Conservation (phyloP, 2,329 filamentous ascomycete genomes). For the Orbilia blumenaviensis region DNA sequence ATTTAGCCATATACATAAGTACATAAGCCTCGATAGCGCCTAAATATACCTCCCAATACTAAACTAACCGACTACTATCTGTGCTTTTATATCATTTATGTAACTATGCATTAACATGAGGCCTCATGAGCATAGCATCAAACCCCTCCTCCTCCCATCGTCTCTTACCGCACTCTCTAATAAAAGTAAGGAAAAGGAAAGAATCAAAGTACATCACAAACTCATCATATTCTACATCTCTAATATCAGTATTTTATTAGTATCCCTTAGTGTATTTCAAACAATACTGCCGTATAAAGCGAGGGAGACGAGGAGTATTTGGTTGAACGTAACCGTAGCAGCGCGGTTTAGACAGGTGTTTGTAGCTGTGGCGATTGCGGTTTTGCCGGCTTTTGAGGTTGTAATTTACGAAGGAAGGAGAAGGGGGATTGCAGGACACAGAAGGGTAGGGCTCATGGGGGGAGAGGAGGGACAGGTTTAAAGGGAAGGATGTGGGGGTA, state of each 20-base stretch:
- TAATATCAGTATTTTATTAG: conserved; percentile 15
- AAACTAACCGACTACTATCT: no score
- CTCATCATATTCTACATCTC: conserved; percentile 6
- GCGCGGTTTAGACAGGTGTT: conserved; percentile 33
- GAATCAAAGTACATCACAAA: conserved; percentile 14
- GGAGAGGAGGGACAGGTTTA: neutral
- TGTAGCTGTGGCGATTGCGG: conserved; percentile 3
- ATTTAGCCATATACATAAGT: no score
- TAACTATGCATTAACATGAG: conserved; percentile 32
- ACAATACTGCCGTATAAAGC: conserved; percentile 13
- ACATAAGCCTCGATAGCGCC: no score
- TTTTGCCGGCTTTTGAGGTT: conserved; percentile 24
- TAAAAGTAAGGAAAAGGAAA: no score
- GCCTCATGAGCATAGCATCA: conserved; percentile 23
- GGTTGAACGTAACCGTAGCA: conserved; percentile 13
- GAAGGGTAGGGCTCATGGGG: conserved; percentile 7
- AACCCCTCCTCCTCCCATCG: conserved; percentile 13
- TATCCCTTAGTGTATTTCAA: conserved; percentile 9
- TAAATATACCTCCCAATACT: no score
- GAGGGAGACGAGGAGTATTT: conserved; percentile 1
- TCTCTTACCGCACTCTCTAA: neutral
- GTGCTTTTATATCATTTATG: no score
- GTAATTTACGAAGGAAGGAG: conserved; percentile 20
- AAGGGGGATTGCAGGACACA: neutral
- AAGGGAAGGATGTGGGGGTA: neutral